phyloP scores from a whole-genome alignment of 345 rosid species.

The Luvunga scandens region DNA sequence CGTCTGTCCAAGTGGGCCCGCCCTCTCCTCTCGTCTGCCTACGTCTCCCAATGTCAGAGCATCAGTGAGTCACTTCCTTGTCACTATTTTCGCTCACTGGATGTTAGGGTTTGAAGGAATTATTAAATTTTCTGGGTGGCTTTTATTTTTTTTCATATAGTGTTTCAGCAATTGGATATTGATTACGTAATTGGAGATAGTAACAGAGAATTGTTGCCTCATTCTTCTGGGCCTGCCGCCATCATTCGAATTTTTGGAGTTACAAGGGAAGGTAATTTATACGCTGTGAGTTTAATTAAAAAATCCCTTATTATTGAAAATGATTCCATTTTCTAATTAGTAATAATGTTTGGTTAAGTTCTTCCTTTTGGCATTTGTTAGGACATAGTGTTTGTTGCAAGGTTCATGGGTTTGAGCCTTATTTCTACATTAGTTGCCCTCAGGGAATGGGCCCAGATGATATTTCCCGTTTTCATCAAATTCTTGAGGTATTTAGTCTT shows the following conservation, averaged over 20 bases:
- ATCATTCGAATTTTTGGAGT: slow-evolving; percentile 86
- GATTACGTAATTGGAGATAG: slow-evolving; percentile 74
- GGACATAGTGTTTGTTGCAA: slow-evolving; percentile 95
- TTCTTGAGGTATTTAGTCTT: slow-evolving; percentile 69
- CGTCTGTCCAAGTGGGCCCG: slow-evolving; percentile 76
- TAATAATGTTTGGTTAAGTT: not conserved
- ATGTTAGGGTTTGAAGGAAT: slow-evolving; percentile 13
- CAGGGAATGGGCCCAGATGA: slow-evolving; percentile 92
- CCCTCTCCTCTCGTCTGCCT: slow-evolving; percentile 58
- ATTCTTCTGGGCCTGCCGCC: slow-evolving; percentile 78
- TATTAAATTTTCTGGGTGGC: not conserved
- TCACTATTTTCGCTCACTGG: not conserved
- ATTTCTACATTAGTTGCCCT: slow-evolving; percentile 88
- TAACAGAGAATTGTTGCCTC: slow-evolving; percentile 53
- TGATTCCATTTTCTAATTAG: not conserved
- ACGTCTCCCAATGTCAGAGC: slow-evolving; percentile 50
- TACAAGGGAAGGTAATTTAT: slow-evolving; percentile 61
- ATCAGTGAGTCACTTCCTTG: slow-evolving; percentile 41
- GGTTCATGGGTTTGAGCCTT: slow-evolving; percentile 97
- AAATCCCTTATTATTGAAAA: not conserved
- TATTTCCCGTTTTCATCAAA: slow-evolving; percentile 70
- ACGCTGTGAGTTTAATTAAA: not conserved
- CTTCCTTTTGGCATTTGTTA: slow-evolving; percentile 23
- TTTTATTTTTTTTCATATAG: slow-evolving; percentile 25
- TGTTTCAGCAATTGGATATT: slow-evolving; percentile 93